Evolutionary conservation across 2,329 filamentous ascomycete genomes (phyloP), one percentile per base, ranked within the genome.

Genomic region (Ustulina deusta): DNA sequence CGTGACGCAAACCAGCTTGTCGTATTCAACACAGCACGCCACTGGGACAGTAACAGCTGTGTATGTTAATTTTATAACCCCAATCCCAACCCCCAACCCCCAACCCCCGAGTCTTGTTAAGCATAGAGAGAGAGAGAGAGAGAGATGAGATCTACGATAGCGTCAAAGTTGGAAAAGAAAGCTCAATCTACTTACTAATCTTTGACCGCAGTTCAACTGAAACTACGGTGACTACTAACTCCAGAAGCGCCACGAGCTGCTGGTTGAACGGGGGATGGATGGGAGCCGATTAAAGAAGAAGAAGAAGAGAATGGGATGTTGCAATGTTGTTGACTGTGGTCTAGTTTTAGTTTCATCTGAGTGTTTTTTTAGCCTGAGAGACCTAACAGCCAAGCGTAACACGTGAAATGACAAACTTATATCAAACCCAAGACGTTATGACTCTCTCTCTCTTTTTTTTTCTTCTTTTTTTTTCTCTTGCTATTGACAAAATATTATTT

Each of bases 231-330:
- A 67, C 75, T 58, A 78, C 78, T 13, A 77, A 81, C 58, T 60
- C 71, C 3, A 73, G 73, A 10, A 81, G 78, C 58, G 78, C 79
- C 2, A 81, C 79, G 5, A 76, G 75, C 9, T 81, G 80, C 61
- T 79, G 76, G 74, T 72, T 72, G 20, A 74, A 76, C 25, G 79
- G 80, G 5, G 80, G 80, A 2, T 81, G 78, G 80, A 73, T 74
- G 61, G 74, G 73, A 9, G 72, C 69, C 27, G 61, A 68, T 29
- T 68, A 57, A 61, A 22, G 6, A 25, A 29, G 6, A 17, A 15
- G 52, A 62, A 13, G 11, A n/a, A 6, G 46, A 22, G n/a, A 10
- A 5, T 40, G 51, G 38, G n/a, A 29, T 57, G 54, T 27, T 57
- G 17, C n/a, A 20, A 46, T 13, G 10, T 25, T 13, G 10, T 25